Conservation (phyloP, 1,284 basidiomycete genomes). For the Cutaneotrichosporon arboriforme region DNA sequence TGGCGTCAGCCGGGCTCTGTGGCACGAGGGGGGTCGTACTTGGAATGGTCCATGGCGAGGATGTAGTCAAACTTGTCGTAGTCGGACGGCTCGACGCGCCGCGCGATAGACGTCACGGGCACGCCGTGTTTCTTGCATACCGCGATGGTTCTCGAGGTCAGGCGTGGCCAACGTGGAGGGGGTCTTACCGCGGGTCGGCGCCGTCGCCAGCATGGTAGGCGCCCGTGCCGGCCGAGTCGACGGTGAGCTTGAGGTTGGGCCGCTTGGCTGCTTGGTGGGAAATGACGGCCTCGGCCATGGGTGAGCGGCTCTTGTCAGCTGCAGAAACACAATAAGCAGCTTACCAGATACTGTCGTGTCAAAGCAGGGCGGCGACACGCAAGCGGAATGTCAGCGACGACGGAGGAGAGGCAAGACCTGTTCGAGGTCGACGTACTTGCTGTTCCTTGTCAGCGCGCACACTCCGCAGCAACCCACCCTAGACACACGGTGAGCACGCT, state of each 20-base stretch:
- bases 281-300: constrained; percentile 50
- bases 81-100: constrained; percentile 42
- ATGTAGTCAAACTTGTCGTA: constrained; percentile 50
- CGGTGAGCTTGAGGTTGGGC: constrained; percentile 26
- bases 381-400: neutral
- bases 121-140: constrained; percentile 47
- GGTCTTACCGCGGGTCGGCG: constrained; percentile 42
- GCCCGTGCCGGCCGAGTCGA: constrained; percentile 49
- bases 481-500: constrained; percentile 46
- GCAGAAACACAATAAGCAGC: neutral
- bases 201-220: constrained; percentile 48
- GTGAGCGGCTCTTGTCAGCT: constrained; percentile 35
- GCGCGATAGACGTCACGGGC: constrained; percentile 45
- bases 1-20: constrained; percentile 25
- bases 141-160: constrained; percentile 41
- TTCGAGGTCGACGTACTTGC: constrained; percentile 26
- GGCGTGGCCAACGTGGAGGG: neutral
- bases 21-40: constrained; percentile 26
- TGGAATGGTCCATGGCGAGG: constrained; percentile 49
- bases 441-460: constrained; percentile 18
- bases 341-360: constrained; percentile 31
- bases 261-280: constrained; percentile 32
- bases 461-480: constrained; percentile 30
- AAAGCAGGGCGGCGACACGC: neutral
- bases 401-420: neutral